Evolutionary conservation across 148 eudicot species (phyloP).

Genomic region (Nepenthes mirabilis): DNA sequence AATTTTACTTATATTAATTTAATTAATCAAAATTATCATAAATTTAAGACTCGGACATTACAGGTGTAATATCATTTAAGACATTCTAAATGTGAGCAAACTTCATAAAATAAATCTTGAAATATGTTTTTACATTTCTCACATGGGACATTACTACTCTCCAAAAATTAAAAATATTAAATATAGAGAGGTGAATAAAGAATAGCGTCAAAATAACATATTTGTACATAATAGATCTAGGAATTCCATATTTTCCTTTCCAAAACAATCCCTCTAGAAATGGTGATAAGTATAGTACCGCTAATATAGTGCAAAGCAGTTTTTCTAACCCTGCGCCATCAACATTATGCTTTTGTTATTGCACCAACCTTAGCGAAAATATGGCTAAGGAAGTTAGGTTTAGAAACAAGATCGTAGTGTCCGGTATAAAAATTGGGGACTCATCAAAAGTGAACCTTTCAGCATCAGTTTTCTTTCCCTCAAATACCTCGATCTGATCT

Average conservation of each 20-base stretch:
- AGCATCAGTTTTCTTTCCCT: not conserved
- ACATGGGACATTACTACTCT: too few species aligned
- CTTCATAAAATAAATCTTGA: too few species aligned
- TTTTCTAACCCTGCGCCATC: slow-evolving; percentile 11
- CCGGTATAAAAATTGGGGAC: slow-evolving; percentile 23
- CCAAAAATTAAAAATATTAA: too few species aligned
- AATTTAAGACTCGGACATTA: too few species aligned
- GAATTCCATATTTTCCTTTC: slow-evolving; percentile 30
- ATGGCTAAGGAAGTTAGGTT: slow-evolving; percentile 9
- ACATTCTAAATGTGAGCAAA: too few species aligned
- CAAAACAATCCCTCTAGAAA: slow-evolving; percentile 19
- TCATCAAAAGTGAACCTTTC: slow-evolving; percentile 19
- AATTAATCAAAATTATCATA: too few species aligned
- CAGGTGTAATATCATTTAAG: too few species aligned
- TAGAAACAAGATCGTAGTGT: slow-evolving; percentile 15
- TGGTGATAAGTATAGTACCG: slow-evolving; percentile 12
- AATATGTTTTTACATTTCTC: too few species aligned
- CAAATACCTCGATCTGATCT: slow-evolving; percentile 4
- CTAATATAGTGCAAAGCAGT: slow-evolving; percentile 12
- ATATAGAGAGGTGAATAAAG: not conserved
- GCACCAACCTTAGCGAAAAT: not conserved
- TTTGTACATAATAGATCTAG: slow-evolving; percentile 14
- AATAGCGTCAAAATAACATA: slow-evolving; percentile 8
- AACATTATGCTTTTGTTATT: not conserved
- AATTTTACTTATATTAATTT: too few species aligned